These are phyloP conservation scores for Echeveria elegans DNA, from an alignment of 164 flowering plant genomes.

Conservation along the genomic window DNA sequence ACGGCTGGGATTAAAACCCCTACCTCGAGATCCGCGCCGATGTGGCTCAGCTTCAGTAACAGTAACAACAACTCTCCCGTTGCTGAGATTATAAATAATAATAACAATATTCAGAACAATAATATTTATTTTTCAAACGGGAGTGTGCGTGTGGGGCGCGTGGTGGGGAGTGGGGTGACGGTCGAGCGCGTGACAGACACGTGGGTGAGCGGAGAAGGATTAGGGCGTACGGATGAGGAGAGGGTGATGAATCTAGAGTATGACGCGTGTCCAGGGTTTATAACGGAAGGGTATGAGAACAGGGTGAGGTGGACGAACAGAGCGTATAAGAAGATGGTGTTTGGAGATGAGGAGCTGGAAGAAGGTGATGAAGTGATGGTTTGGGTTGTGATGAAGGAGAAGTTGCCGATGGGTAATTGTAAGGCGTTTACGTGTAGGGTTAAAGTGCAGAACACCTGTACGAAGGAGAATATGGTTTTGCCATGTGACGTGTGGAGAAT, in stretches of 20 bases:
- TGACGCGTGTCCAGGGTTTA: conserved; percentile 80
- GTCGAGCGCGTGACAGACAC: conserved; percentile 58
- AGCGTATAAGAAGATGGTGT: conserved; percentile 49
- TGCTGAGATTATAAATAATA: not conserved
- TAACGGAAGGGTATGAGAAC: conserved; percentile 42
- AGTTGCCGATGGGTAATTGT: not conserved
- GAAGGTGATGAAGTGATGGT: conserved; percentile 19
- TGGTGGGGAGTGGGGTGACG: conserved; percentile 49
- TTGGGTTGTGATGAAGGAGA: conserved; percentile 29
- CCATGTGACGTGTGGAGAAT: conserved; percentile 88
- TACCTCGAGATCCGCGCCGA: not conserved
- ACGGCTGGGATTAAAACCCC: not conserved
- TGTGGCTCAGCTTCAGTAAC: conserved; percentile 27
- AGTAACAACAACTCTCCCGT: no score
- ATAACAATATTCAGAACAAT: no score
- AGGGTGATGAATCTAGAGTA: conserved; percentile 30
- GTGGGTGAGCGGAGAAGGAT: conserved; percentile 25
- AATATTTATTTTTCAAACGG: not conserved
- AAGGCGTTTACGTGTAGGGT: conserved; percentile 63
- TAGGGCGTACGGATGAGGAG: conserved; percentile 51
- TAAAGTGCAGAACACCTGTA: conserved; percentile 44
- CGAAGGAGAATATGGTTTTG: conserved; percentile 33
- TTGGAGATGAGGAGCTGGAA: conserved; percentile 11
- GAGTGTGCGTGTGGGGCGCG: conserved; percentile 11
- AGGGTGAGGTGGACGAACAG: conserved; percentile 62